These are phyloP conservation scores for Brassica rapa DNA, from an alignment of 345 rosid genomes.

Conservation along the genomic window DNA sequence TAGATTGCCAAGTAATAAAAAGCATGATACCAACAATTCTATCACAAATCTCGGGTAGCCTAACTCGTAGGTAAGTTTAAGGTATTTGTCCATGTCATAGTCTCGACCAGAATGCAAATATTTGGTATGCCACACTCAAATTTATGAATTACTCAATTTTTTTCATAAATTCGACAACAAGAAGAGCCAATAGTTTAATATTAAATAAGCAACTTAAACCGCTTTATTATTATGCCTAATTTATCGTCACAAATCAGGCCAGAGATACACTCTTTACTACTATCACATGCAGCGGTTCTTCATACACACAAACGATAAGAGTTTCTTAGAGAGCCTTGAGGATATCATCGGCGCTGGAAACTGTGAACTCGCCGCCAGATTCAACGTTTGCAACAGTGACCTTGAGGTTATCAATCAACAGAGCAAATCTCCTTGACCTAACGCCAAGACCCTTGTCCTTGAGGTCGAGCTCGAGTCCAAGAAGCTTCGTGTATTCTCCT, in stretches of 20 bases:
- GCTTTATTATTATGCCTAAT: not conserved
- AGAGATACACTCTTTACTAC: not conserved
- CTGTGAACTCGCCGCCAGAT: not conserved
- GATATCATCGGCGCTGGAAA: not conserved
- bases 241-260: not conserved
- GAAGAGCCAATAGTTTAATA: not conserved
- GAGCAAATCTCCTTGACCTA: conserved; percentile 2
- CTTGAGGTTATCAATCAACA: not conserved
- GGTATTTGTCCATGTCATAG: not conserved
- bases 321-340: conserved; percentile 1
- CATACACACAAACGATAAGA: not conserved
- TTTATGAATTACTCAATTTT: not conserved
- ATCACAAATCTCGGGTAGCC: not conserved
- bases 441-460: not conserved
- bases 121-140: not conserved
- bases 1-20: not conserved
- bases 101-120: not conserved
- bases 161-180: not conserved
- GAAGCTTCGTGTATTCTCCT: conserved; percentile 2
- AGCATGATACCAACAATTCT: not conserved
- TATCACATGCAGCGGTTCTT: not conserved
- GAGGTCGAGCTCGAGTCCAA: conserved; percentile 4
- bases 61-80: not conserved
- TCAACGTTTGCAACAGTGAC: conserved; percentile 2
- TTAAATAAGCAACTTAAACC: not conserved